Evolutionary conservation across 2,329 filamentous ascomycete species (phyloP).

Genomic region (Dactylonectria estremocensis): DNA sequence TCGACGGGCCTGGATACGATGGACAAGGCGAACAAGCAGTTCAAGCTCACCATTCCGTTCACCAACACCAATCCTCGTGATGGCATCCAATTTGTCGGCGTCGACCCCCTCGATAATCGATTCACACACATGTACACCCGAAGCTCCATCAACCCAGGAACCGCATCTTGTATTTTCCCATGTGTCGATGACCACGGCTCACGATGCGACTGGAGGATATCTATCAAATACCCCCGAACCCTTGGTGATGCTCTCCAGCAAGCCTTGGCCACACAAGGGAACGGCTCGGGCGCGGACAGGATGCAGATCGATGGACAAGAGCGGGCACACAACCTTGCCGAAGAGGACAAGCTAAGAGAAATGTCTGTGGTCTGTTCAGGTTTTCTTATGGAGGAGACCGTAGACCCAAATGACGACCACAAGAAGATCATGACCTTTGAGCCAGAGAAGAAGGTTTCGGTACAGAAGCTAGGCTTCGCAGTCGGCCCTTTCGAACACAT

Average conservation of each 20-base stretch:
- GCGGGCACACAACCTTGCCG: slow-evolving; percentile 64
- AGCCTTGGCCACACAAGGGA: slow-evolving; percentile 60
- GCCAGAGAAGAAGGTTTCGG: slow-evolving; percentile 80
- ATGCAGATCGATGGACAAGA: slow-evolving; percentile 60
- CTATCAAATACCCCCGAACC: slow-evolving; percentile 87
- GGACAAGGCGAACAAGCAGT: slow-evolving; percentile 62
- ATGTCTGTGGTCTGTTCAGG: slow-evolving; percentile 94
- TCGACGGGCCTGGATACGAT: slow-evolving; percentile 54
- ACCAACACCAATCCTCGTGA: slow-evolving; percentile 82
- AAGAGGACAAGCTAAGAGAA: slow-evolving; percentile 90
- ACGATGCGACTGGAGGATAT: slow-evolving; percentile 89
- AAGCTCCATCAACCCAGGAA: slow-evolving; percentile 83
- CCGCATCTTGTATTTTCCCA: slow-evolving; percentile 89
- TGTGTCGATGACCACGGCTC: slow-evolving; percentile 90
- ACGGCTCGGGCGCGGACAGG: slow-evolving; percentile 54
- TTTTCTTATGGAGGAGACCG: slow-evolving; percentile 85
- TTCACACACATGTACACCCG: slow-evolving; percentile 95
- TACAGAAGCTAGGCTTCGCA: slow-evolving; percentile 93
- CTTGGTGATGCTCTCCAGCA: slow-evolving; percentile 81
- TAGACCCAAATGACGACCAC: slow-evolving; percentile 81
- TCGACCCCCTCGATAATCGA: slow-evolving; percentile 82
- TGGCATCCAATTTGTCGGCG: slow-evolving; percentile 91
- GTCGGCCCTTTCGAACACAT: slow-evolving; percentile 96
- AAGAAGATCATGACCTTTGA: slow-evolving; percentile 93
- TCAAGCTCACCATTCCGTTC: slow-evolving; percentile 79